These are phyloP conservation scores for Massariosphaeria phaeospora DNA, from an alignment of 495 filamentous ascomycete genomes.

Conservation along the genomic window DNA sequence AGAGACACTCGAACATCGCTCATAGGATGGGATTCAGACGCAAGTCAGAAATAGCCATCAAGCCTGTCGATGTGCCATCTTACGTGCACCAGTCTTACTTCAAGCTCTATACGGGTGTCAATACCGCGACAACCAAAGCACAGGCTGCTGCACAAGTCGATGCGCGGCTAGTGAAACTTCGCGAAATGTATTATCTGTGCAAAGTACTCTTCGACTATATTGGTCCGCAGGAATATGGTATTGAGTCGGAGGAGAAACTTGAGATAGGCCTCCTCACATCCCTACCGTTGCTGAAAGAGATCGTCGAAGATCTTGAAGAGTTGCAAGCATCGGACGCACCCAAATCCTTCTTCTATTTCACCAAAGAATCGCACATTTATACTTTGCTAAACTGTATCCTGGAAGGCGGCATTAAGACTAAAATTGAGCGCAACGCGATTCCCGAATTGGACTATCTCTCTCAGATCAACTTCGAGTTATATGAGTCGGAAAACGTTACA, in stretches of 20 bases:
- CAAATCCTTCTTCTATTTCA: constrained; percentile 97
- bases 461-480: constrained; percentile 95
- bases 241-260: constrained; percentile 87
- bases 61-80: constrained; percentile 4
- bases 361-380: constrained; percentile 97
- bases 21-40: constrained; percentile 42
- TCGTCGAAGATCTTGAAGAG: constrained; percentile 94
- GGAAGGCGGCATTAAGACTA: constrained; percentile 90
- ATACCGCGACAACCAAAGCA: constrained; percentile 49
- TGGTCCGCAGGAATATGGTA: constrained; percentile 96
- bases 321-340: constrained; percentile 89
- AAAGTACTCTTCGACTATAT: constrained; percentile 98
- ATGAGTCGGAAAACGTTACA: constrained; percentile 78
- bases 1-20: constrained; percentile 34
- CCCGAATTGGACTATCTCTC: constrained; percentile 97
- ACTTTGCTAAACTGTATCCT: constrained; percentile 96
- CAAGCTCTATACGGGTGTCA: constrained; percentile 70
- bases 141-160: constrained; percentile 75
- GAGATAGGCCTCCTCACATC: constrained; percentile 95
- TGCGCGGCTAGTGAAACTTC: constrained; percentile 74
- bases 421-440: constrained; percentile 84
- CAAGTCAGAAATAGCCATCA: constrained; percentile 30
- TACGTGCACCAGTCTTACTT: constrained; percentile 64
- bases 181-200: constrained; percentile 84
- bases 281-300: constrained; percentile 87